Base-by-base conservation (phyloP, 2,329 filamentous ascomycete species). In the Neopestalotiopsis rosae region DNA sequence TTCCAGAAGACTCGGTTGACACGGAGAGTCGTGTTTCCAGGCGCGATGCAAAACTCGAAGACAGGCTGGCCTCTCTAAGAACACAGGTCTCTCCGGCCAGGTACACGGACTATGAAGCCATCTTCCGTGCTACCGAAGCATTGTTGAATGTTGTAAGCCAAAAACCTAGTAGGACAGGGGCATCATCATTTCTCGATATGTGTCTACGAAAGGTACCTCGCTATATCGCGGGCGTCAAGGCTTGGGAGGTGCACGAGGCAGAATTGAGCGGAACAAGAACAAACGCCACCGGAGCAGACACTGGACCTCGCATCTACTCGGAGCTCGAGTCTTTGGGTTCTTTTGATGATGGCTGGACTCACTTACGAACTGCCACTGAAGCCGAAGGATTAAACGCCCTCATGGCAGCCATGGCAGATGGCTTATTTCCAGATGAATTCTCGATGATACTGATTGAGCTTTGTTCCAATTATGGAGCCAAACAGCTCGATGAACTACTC, bases 151-250 rank as follows among this genome's bases (percentile, higher is more conserved):
- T 82, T 4, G 86, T 85, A 75, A 59, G 40, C 63, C 65, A 20
- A 66, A 67, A 10, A 14, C 64, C n/a, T 45, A 70, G 13, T 69
- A 71, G 62, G 34, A 63, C n/a, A 70, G 80, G 75, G 24, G 68
- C 78, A 4, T 81, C 78, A 32, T 85, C 85, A 4, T 78, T 88
- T 10, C 69, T 88, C 20, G 81, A 82, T 24, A 84, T 86, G 81
- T 86, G 85, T 68, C 78, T 88, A 5, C 79, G 82, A 66, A 82
- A 80, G 69, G 77, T 88, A 14, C 86, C 86, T 1, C 77, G 79
- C 17, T 87, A 84, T 70, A 83, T 87, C 40, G 74, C 77, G 1
- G 79, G 81, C 40, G 81, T 86, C n/a, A 82, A 87, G 68, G 75
- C 76, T 1, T 80, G 80, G 77, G 81, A 85, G 65, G 74, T 75